Base-by-base conservation (phyloP, 352 stramenopile species). In the Plasmopara viticola region DNA sequence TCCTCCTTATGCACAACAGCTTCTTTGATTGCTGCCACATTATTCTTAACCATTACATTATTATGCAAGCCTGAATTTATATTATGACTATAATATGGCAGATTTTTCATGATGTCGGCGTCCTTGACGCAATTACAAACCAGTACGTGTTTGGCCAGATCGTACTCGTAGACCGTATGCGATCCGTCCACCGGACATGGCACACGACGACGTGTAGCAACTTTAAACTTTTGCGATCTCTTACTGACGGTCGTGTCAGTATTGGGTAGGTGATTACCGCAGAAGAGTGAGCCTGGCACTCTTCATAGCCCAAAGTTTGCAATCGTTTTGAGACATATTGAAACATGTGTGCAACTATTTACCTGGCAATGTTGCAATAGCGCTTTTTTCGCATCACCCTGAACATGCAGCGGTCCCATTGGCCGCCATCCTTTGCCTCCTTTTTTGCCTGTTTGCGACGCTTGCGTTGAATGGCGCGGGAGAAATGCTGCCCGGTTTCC, bases 341-440 rank as follows among this genome's bases (percentile, higher is more conserved):
- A 55, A n/a, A 45, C 31, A 25, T 25, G 20, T 25, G 20, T 25
- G 20, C 20, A 25, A 25, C 47, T 34, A 17, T 53, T 43, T 53
- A 93, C 82, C 79, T 71, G 13, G 71, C 48, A 34, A 90, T 86
- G 61, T 90, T 93, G 61, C 83, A 93, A 44, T 70, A 90, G 58
- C 83, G 83, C 42, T 87, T 80, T 63, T 93, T 93, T 47, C 76
- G 74, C 61, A 82, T 66, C 31, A 93, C 63, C 30, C 68, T 72
- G 56, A 90, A 90, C 78, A 90, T 85, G 61, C 83, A 93, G 44
- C 78, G 74, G 3, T 82, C 68, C 83, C 83, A 93, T 49, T 82
- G 60, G 31, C 71, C 79, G 5, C 50, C 60, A 17, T 73, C 58
- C 44, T 73, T 78, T 3, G 72, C 66, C 17, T 66, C 50, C 6